These are phyloP conservation scores for Blastocystis sp. DNA, from an alignment of 352 stramenopile genomes.

Conservation along the genomic window DNA sequence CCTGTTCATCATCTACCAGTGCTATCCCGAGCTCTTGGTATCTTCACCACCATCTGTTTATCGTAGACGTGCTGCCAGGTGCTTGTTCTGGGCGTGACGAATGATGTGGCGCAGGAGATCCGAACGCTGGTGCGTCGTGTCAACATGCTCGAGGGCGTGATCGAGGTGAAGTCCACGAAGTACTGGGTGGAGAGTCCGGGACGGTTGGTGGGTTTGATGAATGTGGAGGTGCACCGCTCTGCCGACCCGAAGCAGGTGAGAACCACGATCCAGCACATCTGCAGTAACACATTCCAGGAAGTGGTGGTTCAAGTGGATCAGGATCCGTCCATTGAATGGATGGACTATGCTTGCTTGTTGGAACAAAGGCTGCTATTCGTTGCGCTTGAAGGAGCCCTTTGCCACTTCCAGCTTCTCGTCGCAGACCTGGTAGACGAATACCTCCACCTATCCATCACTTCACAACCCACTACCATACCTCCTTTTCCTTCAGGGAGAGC, in stretches of 20 bases:
- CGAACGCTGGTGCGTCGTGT: conserved; percentile 31
- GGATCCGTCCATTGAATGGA: conserved; percentile 44
- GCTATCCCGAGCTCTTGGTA: background rate
- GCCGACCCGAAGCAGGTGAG: background rate
- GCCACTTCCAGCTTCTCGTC: background rate
- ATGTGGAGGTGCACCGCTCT: conserved; percentile 3
- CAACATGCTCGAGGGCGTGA: conserved; percentile 38
- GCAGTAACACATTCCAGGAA: conserved; percentile 53
- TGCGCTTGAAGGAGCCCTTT: background rate
- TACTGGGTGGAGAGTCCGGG: conserved; percentile 58
- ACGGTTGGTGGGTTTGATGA: conserved; percentile 1
- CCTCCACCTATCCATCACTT: background rate
- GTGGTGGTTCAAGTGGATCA: conserved; percentile 27
- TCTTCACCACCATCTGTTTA: background rate
- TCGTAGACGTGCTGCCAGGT: background rate
- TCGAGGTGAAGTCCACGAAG: conserved; percentile 38
- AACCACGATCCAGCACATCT: conserved; percentile 21
- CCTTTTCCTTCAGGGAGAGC: background rate
- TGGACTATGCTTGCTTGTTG: conserved; percentile 33
- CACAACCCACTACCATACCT: background rate
- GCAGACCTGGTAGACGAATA: background rate
- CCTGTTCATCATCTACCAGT: conserved; percentile 13
- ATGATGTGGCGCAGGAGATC: conserved; percentile 38
- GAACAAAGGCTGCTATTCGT: background rate
- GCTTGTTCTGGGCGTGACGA: conserved; percentile 16